These are phyloP conservation scores for Periglandula ipomoeae DNA, from an alignment of 2,329 filamentous ascomycete species.

Conservation along the genomic window DNA sequence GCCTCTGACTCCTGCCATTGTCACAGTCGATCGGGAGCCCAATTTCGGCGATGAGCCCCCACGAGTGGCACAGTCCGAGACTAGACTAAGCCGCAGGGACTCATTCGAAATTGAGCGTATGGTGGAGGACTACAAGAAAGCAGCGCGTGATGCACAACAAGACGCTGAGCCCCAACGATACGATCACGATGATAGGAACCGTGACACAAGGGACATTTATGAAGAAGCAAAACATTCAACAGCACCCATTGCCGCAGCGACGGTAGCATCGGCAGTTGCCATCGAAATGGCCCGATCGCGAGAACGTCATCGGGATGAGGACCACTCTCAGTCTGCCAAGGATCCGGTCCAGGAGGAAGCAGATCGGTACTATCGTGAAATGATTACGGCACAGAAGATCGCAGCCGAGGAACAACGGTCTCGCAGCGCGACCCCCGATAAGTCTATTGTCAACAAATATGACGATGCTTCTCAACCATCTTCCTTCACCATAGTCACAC, in stretches of 20 bases:
- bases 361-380: constrained; percentile 48
- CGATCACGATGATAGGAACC: constrained; percentile 29
- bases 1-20: constrained; percentile 39
- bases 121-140: constrained; percentile 21
- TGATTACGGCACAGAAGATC: constrained; percentile 42
- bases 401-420: constrained; percentile 45
- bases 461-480: constrained; percentile 26
- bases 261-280: constrained; percentile 37
- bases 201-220: constrained; percentile 34
- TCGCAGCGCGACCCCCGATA: constrained; percentile 40
- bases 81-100: constrained; percentile 39
- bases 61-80: constrained; percentile 16
- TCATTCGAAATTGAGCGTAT: constrained; percentile 36
- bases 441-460: constrained; percentile 48
- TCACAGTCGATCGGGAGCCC: constrained; percentile 46
- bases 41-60: constrained; percentile 33
- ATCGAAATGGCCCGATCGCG: constrained; percentile 30
- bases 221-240: constrained; percentile 39
- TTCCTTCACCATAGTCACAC: constrained; percentile 42
- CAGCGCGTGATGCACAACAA: constrained; percentile 11
- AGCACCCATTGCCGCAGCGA: constrained; percentile 36
- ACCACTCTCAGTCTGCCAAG: constrained; percentile 18
- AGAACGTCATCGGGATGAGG: constrained; percentile 22
- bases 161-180: constrained; percentile 14
- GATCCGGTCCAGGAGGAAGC: constrained; percentile 48